Base-by-base conservation (phyloP, 176 grass and related monocot species). In the Carex parvula region DNA sequence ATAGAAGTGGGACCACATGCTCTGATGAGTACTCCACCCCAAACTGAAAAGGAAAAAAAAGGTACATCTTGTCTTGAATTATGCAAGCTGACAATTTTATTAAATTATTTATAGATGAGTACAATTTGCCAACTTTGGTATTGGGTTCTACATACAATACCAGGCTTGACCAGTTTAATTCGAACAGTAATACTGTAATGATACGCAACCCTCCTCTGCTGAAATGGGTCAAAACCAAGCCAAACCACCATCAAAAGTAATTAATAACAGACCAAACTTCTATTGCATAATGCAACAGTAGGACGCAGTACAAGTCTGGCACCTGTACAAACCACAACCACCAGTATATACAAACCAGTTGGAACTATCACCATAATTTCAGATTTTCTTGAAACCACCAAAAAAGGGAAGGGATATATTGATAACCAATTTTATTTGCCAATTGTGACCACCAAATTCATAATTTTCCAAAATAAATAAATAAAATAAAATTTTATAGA, bases 21-120 rank as follows among this genome's bases (percentile, higher is more conserved):
- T 99, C 97, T 42, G 85, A 80, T 41, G 97, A 87, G 83, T 96
- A 99, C 61, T 99, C 97, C 66, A 96, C 87, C 42, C 97, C 97
- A 84, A 75, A 87, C 97, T 99, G 83, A 39, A 95, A 74, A 77
- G 37, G 17, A 33, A 30, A 87, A 69, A 85, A 87, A 73, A 61
- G 29, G 85, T 84, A 75, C 11, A 41, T 17, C 14, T 42, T 70
- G 42, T 77, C 6, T 77, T 29, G 46, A 32, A 35, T 78, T 33
- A 81, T 42, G 30, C 60, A 32, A 81, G 56, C n/a, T 3, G 64
- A 81, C 5, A 62, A 26, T 64, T 64, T 64, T 42, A 39, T 62
- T 42, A 81, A 22, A 57, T 6, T 57, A 55, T 57, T 52, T 17
- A 57, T 4, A 71, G 18, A 57, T 33, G 52, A 15, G 33, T 26